phyloP scores from a whole-genome alignment of 2,329 filamentous ascomycete genomes.

The Paradendryphiella salina region DNA sequence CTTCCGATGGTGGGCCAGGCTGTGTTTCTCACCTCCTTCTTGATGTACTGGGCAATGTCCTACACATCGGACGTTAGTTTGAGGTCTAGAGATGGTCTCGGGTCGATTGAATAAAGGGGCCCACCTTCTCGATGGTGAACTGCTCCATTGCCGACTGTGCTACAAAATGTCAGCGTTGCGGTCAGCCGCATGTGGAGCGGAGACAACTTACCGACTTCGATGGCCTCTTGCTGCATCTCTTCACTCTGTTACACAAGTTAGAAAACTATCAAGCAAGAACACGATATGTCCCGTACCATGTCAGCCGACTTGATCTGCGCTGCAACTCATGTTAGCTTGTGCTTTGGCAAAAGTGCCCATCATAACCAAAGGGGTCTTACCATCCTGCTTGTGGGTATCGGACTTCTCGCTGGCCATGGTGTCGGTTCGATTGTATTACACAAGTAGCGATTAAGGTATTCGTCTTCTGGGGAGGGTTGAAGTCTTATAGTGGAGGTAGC shows the following conservation, averaged over 20 bases:
- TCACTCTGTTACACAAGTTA: constrained; percentile 67
- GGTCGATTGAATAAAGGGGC: neutral
- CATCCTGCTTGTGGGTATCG: constrained; percentile 57
- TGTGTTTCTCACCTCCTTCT: constrained; percentile 69
- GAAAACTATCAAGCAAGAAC: neutral
- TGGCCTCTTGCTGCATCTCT: constrained; percentile 93
- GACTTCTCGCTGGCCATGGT: constrained; percentile 62
- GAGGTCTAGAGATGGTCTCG: neutral
- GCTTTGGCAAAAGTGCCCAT: constrained; percentile 10
- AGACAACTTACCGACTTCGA: constrained; percentile 80
- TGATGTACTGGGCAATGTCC: constrained; percentile 96
- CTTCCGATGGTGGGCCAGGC: neutral
- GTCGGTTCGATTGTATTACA: constrained; percentile 8
- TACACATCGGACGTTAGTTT: constrained; percentile 46
- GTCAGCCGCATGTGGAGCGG: constrained; percentile 11
- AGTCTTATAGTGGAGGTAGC: constrained; percentile 11
- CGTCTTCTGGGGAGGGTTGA: neutral
- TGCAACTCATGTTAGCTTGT: constrained; percentile 51
- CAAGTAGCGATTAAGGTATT: neutral
- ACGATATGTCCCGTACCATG: constrained; percentile 69
- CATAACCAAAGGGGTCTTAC: constrained; percentile 50
- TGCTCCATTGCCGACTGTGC: constrained; percentile 73
- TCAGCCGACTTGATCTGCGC: constrained; percentile 97
- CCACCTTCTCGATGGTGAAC: constrained; percentile 71
- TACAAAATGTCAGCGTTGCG: constrained; percentile 44